phyloP scores from a whole-genome alignment of 257 asterid genomes.

The Fraxinus americana region DNA sequence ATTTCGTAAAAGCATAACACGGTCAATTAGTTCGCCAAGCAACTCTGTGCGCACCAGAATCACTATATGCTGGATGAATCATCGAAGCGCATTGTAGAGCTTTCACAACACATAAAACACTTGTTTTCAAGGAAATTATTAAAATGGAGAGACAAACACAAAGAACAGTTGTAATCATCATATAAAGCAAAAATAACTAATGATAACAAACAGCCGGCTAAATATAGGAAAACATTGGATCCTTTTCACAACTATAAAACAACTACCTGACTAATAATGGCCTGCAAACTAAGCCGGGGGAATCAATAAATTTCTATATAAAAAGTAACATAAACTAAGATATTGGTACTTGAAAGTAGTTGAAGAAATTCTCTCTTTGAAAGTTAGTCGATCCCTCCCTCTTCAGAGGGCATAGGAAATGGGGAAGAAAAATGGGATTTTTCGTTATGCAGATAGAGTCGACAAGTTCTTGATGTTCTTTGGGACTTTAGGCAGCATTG shows the following conservation, averaged over 20 bases:
- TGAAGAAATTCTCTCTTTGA: slow-evolving; percentile 19
- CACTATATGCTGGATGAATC: neutral
- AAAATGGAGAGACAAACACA: slow-evolving; percentile 22
- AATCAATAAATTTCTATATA: slow-evolving; percentile 22
- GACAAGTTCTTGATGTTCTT: slow-evolving; percentile 69
- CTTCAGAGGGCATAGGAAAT: slow-evolving; percentile 32
- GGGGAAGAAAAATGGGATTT: slow-evolving; percentile 56
- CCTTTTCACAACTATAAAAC: slow-evolving; percentile 10
- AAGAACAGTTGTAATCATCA: slow-evolving; percentile 27
- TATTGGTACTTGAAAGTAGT: neutral
- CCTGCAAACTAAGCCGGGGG: slow-evolving; percentile 40
- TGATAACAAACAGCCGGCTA: slow-evolving; percentile 54
- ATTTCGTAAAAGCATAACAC: too few relatives aligned
- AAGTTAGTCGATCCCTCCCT: slow-evolving; percentile 18
- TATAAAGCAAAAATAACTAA: slow-evolving; percentile 13
- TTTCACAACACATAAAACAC: neutral
- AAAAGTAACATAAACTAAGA: neutral
- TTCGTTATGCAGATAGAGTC: slow-evolving; percentile 64
- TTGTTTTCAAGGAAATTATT: neutral
- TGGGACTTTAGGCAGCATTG: slow-evolving; percentile 79
- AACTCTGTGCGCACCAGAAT: neutral
- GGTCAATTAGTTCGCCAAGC: neutral
- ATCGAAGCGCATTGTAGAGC: neutral
- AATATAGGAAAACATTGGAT: slow-evolving; percentile 18
- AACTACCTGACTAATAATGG: slow-evolving; percentile 31